Conservation (phyloP, 768 basidiomycete species). For the Guyanaporus albipodus region DNA sequence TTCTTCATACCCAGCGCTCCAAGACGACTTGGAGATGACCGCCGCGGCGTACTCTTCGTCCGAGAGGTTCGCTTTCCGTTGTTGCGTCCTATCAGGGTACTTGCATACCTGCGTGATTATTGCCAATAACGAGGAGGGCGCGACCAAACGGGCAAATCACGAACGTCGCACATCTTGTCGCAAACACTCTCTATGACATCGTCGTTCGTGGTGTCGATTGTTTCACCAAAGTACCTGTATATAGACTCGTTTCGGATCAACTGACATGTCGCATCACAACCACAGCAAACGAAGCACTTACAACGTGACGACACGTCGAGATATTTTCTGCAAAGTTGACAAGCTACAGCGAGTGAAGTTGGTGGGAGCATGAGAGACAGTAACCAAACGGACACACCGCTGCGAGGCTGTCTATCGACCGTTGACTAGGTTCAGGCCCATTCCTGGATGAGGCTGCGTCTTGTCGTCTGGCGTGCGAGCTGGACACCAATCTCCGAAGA, state of each 20-base stretch:
- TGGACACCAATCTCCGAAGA: slow-evolving; percentile 50
- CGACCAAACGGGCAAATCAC: slow-evolving; percentile 19
- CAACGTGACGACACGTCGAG: slow-evolving; percentile 65
- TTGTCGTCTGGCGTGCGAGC: slow-evolving; percentile 43
- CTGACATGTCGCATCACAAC: not conserved
- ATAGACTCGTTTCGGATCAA: slow-evolving; percentile 47
- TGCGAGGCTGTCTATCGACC: slow-evolving; percentile 59
- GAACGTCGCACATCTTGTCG: slow-evolving; percentile 77
- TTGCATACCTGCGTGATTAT: slow-evolving; percentile 69
- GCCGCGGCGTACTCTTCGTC: slow-evolving; percentile 32
- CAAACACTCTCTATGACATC: slow-evolving; percentile 52
- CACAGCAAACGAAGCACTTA: slow-evolving; percentile 30
- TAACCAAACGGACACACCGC: slow-evolving; percentile 39
- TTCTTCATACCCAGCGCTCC: slow-evolving; percentile 28
- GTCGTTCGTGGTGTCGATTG: slow-evolving; percentile 46
- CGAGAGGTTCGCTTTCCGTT: slow-evolving; percentile 48
- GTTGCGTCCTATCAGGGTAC: slow-evolving; percentile 62
- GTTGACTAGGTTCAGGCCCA: slow-evolving; percentile 63
- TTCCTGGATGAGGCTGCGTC: slow-evolving; percentile 39
- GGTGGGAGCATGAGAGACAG: not conserved
- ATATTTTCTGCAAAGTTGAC: slow-evolving; percentile 56
- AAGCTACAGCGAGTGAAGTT: slow-evolving; percentile 30
- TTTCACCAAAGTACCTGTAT: slow-evolving; percentile 79
- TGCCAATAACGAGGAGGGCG: not conserved
- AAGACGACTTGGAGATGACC: slow-evolving; percentile 14